phyloP scores from a whole-genome alignment of 176 grass and related monocot genomes.

The Thinopyrum elongatum region DNA sequence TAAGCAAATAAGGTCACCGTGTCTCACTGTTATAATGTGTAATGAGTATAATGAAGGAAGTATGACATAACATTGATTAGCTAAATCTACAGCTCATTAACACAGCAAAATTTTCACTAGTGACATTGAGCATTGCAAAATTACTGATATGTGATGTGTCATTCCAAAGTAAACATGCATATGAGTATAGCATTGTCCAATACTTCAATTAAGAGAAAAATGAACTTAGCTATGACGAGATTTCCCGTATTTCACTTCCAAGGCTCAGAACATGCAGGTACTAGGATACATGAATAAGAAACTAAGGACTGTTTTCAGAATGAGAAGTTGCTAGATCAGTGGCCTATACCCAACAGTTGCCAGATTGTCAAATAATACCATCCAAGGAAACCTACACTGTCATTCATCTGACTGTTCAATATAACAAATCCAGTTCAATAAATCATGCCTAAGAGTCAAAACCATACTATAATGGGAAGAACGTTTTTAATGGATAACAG shows the following conservation, averaged over 20 bases:
- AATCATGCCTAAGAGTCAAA: not conserved
- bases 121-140: not conserved
- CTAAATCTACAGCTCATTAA: not conserved
- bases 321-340: conserved; percentile 80
- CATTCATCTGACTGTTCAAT: not conserved
- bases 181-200: not conserved
- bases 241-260: not conserved
- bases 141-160: not conserved
- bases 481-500: not conserved
- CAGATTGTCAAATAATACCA: not conserved
- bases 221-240: not conserved
- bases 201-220: not conserved
- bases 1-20: not conserved
- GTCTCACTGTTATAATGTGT: not conserved
- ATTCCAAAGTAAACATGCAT: not conserved
- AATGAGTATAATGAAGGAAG: not conserved
- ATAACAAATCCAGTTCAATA: not conserved
- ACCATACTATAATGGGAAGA: not conserved
- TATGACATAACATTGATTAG: not conserved
- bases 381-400: not conserved
- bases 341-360: conserved; percentile 38
- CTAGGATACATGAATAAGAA: not conserved
- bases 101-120: not conserved
- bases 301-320: not conserved
- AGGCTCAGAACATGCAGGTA: not conserved